Conservation (phyloP, 768 basidiomycete genomes). For the Suillus hirtellus region DNA sequence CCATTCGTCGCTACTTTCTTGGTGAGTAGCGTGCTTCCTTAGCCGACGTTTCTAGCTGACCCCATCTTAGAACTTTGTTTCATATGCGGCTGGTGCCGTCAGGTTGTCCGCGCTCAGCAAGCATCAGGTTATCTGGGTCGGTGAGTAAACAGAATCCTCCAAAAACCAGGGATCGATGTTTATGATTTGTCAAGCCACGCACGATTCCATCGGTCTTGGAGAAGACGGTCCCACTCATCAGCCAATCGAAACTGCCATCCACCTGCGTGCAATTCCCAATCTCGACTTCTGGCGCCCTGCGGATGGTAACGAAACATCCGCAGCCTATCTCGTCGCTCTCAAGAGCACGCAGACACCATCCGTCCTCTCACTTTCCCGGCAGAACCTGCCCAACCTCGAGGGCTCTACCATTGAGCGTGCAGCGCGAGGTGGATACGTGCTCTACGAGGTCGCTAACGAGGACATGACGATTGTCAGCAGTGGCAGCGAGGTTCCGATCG, state of each 20-base stretch:
- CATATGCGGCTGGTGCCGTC: conserved; percentile 91
- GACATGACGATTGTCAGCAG: conserved; percentile 87
- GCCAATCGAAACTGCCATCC: conserved; percentile 86
- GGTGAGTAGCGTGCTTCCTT: conserved; percentile 40
- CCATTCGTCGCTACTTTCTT: conserved; percentile 93
- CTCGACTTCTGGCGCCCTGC: conserved; percentile 91
- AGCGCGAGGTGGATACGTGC: conserved; percentile 82
- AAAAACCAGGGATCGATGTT: neutral
- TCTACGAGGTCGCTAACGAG: conserved; percentile 78
- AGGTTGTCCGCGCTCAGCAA: conserved; percentile 86
- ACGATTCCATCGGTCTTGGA: conserved; percentile 91
- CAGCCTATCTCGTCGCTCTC: conserved; percentile 82
- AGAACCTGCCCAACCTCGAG: conserved; percentile 92
- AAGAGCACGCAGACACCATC: conserved; percentile 78
- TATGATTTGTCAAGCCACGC: conserved; percentile 60
- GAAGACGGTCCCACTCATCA: conserved; percentile 98
- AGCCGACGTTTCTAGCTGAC: conserved; percentile 15
- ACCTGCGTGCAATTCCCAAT: conserved; percentile 89
- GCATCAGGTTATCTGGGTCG: conserved; percentile 93
- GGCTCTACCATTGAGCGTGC: conserved; percentile 85
- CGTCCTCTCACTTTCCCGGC: conserved; percentile 78
- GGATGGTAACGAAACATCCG: conserved; percentile 97
- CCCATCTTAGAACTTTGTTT: conserved; percentile 76
- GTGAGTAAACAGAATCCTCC: conserved; percentile 42
- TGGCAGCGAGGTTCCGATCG: conserved; percentile 88